Evolutionary conservation across 2,329 filamentous ascomycete species (phyloP).

Genomic region (Neoscytalidium dimidiatum): DNA sequence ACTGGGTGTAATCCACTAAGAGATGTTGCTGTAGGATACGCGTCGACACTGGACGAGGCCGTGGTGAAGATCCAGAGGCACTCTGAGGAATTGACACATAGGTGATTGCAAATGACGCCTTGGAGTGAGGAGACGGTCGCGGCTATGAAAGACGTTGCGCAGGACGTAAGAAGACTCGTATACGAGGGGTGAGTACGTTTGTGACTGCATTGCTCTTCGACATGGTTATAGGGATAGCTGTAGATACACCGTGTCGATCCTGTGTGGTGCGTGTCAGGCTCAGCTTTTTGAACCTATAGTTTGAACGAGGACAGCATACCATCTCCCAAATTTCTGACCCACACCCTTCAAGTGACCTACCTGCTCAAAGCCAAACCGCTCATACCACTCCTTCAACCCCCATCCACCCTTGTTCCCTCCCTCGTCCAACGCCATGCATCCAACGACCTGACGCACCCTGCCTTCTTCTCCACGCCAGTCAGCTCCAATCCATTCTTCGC

Average conservation of each 20-base stretch:
- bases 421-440: constrained; percentile 42
- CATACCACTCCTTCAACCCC: constrained; percentile 40
- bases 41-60: constrained; percentile 26
- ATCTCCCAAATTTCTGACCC: constrained; percentile 40
- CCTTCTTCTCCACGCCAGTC: constrained; percentile 20
- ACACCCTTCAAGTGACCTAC: constrained; percentile 40
- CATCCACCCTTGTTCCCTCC: constrained; percentile 33
- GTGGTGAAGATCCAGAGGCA: constrained; percentile 30
- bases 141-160: constrained; percentile 22
- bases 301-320: constrained; percentile 26
- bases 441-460: constrained; percentile 37
- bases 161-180: constrained; percentile 2
- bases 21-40: constrained; percentile 35
- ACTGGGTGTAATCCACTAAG: constrained; percentile 35
- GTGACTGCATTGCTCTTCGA: constrained; percentile 3
- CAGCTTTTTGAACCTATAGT: constrained; percentile 8
- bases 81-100: constrained; percentile 30
- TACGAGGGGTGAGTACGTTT: not conserved
- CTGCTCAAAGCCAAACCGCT: constrained; percentile 41
- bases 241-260: constrained; percentile 29
- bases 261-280: constrained; percentile 9
- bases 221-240: constrained; percentile 26
- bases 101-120: constrained; percentile 35
- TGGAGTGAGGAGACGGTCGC: constrained; percentile 31
- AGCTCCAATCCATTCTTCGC: constrained; percentile 20